Percentiles rank a stretch among this genome's conserved stretches.
Conservation (phyloP, 129 eudicot genomes). For the Pittosporum tobira region DNA sequence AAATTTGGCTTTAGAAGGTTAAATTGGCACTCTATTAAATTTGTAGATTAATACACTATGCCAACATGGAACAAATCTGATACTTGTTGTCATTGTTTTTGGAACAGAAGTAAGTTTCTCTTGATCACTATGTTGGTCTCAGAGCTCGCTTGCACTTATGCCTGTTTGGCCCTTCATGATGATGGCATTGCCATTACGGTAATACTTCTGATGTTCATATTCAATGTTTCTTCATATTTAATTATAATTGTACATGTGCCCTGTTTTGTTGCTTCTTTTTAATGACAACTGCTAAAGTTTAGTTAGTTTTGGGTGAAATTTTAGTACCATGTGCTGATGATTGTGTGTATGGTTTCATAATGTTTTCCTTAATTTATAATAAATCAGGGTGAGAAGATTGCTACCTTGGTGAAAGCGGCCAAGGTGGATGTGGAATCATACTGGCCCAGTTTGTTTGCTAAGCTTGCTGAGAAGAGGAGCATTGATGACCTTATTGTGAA, state of each 20-base stretch:
- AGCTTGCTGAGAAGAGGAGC: constrained; percentile 14
- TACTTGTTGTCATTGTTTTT: no score
- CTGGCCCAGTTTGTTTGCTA: constrained; percentile 25
- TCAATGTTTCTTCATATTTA: no score
- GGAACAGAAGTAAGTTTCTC: no score
- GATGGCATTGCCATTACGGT: constrained; percentile 33
- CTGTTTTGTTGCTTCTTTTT: not conserved
- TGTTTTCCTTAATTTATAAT: constrained; percentile 1
- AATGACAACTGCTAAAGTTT: constrained; percentile 7
- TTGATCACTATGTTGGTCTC: constrained; percentile 10
- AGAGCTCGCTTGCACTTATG: constrained; percentile 32
- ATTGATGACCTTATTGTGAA: constrained; percentile 21
- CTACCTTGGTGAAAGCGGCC: constrained; percentile 10
- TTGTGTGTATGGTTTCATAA: not conserved
- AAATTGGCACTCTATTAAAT: no score
- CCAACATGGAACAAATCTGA: no score
- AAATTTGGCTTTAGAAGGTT: no score
- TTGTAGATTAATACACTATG: no score
- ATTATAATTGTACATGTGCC: not conserved
- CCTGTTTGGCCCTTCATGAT: constrained; percentile 28
- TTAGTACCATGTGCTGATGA: not conserved
- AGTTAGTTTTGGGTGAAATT: not conserved
- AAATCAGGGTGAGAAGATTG: constrained; percentile 17
- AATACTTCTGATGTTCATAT: not conserved
- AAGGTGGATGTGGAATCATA: constrained; percentile 10